Evolutionary conservation across 2,329 filamentous ascomycete genomes (phyloP).

Genomic region (Botrytis porri): DNA sequence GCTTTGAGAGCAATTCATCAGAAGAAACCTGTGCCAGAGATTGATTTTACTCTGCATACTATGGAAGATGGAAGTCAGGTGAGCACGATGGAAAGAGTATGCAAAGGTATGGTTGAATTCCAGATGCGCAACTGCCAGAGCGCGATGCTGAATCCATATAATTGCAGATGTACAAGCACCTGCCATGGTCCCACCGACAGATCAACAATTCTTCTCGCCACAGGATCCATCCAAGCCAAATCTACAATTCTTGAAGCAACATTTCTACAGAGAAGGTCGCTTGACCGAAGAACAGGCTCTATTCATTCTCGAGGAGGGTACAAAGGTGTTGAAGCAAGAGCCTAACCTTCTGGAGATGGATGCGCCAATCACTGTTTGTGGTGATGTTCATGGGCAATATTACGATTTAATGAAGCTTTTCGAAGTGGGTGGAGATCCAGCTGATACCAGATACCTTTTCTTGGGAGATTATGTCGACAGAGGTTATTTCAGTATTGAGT

Average conservation of each 20-base stretch:
- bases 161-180: constrained; percentile 90
- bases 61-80: constrained; percentile 98
- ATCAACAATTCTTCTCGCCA: constrained; percentile 92
- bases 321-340: constrained; percentile 82
- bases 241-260: constrained; percentile 92
- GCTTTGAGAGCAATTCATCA: constrained; percentile 87
- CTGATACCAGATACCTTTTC: constrained; percentile 95
- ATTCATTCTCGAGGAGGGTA: constrained; percentile 88
- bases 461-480: constrained; percentile 97
- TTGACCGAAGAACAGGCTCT: constrained; percentile 96
- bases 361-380: constrained; percentile 96
- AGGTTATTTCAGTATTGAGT: constrained; percentile 99
- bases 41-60: constrained; percentile 96
- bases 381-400: constrained; percentile 98
- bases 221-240: constrained; percentile 85
- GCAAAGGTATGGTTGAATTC: constrained; percentile 74
- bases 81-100: constrained; percentile 91
- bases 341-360: constrained; percentile 99
- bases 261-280: constrained; percentile 96
- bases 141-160: constrained; percentile 31
- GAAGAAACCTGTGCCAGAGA: constrained; percentile 94
- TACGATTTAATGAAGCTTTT: constrained; percentile 99
- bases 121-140: background rate
- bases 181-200: constrained; percentile 85
- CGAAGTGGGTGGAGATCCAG: constrained; percentile 93